Conservation (phyloP, 2,329 filamentous ascomycete genomes). For the Paraconiothyrium brasiliense region DNA sequence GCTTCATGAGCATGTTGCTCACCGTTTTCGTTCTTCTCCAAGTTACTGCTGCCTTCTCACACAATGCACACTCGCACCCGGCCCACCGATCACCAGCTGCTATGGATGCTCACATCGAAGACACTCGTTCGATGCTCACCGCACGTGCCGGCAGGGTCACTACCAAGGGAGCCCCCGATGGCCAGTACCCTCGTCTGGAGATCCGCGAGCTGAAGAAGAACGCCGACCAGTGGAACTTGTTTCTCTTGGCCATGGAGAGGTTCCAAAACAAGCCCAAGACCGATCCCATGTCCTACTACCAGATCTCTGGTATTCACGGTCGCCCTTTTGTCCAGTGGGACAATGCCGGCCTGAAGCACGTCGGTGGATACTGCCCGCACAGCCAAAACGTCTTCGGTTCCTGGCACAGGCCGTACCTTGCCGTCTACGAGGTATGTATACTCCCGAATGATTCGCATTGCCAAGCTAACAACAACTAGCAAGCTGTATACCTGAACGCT, state of each 20-base stretch:
- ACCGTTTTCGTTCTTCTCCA: constrained; percentile 45
- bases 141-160: constrained; percentile 39
- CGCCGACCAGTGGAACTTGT: constrained; percentile 77
- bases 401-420: constrained; percentile 86
- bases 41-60: constrained; percentile 40
- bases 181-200: constrained; percentile 64
- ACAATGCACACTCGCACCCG: constrained; percentile 33
- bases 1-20: constrained; percentile 45
- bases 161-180: constrained; percentile 25
- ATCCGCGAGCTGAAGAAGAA: constrained; percentile 71
- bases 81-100: constrained; percentile 31
- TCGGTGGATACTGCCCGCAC: constrained; percentile 79
- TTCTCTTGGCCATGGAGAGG: constrained; percentile 76
- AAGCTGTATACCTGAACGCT: constrained; percentile 54
- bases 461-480: constrained; percentile 38
- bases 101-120: constrained; percentile 37
- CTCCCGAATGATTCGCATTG: too few species aligned
- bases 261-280: constrained; percentile 74
- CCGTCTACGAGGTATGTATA: constrained; percentile 63
- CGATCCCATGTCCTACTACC: constrained; percentile 76
- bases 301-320: constrained; percentile 85
- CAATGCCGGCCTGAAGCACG: constrained; percentile 56
- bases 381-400: constrained; percentile 77
- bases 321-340: constrained; percentile 72
- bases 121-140: constrained; percentile 31